Conservation (phyloP, 441 rosid species). For the Pelargonium australe region DNA sequence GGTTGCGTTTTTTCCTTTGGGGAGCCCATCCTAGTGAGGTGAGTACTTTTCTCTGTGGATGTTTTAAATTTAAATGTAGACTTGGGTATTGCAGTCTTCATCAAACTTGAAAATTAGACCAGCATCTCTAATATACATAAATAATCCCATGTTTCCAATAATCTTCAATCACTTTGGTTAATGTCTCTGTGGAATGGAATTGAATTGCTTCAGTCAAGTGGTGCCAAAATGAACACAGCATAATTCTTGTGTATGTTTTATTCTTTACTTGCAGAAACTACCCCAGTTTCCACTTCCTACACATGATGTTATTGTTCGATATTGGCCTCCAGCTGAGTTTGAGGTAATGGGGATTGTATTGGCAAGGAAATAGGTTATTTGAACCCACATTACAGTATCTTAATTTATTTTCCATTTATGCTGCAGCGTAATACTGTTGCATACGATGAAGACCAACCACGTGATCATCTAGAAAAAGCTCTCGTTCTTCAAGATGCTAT, state of each 20-base stretch:
- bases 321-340: constrained; percentile 52
- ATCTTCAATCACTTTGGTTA: neutral
- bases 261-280: constrained; percentile 33
- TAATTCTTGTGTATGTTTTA: neutral
- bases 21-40: constrained; percentile 61
- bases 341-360: constrained; percentile 35
- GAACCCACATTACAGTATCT: neutral
- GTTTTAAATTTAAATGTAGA: neutral
- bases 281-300: constrained; percentile 82
- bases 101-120: neutral
- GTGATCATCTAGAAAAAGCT: constrained; percentile 32
- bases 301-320: constrained; percentile 60
- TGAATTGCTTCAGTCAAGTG: constrained; percentile 3
- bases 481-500: constrained; percentile 56
- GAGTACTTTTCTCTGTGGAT: neutral
- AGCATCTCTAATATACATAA: neutral
- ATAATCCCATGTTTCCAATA: neutral
- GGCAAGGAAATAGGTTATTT: neutral
- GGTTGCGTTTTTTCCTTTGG: constrained; percentile 74
- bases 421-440: constrained; percentile 44
- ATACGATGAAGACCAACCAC: constrained; percentile 36
- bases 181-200: neutral
- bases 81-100: neutral
- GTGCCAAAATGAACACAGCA: neutral
- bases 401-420: constrained; percentile 6